Evolutionary conservation across 805 yeast species (phyloP).

Genomic region (Tetrapisispora namnaoensis): DNA sequence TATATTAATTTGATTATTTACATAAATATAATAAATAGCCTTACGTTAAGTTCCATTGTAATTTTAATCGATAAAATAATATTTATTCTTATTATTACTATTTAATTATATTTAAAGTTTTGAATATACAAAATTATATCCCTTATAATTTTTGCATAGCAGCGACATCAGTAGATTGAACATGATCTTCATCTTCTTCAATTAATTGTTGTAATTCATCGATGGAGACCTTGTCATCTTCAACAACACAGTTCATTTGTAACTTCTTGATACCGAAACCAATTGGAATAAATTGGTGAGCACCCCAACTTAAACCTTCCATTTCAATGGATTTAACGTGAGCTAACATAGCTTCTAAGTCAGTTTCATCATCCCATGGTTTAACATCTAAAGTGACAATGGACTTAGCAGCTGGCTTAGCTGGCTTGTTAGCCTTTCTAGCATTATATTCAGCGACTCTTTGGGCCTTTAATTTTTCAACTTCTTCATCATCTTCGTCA

Average conservation of each 20-base stretch:
- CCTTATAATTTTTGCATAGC: slow-evolving; percentile 95
- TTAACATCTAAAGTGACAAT: slow-evolving; percentile 93
- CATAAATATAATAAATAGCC: too few species aligned
- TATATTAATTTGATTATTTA: too few species aligned
- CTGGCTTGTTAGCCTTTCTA: slow-evolving; percentile 93
- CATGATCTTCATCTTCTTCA: slow-evolving; percentile 95
- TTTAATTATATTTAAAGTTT: not conserved
- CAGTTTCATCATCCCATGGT: slow-evolving; percentile 99
- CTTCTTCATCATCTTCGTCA: slow-evolving; percentile 93
- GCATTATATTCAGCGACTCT: slow-evolving; percentile 97
- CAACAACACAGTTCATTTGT: slow-evolving; percentile 96
- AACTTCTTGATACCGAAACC: slow-evolving; percentile 99
- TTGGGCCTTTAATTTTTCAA: slow-evolving; percentile 94
- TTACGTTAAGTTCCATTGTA: not conserved
- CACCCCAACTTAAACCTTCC: slow-evolving; percentile 99
- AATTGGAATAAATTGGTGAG: slow-evolving; percentile 87
- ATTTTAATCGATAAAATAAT: not conserved
- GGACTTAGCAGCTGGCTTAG: slow-evolving; percentile 98
- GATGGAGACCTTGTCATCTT: slow-evolving; percentile 90
- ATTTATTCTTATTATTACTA: not conserved
- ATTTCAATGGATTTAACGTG: slow-evolving; percentile 74
- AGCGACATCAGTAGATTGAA: slow-evolving; percentile 97
- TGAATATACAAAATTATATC: slow-evolving; percentile 3
- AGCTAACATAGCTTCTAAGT: slow-evolving; percentile 78
- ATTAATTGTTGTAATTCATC: slow-evolving; percentile 73